Evolutionary conservation across 2,329 filamentous ascomycete genomes (phyloP), one percentile per base, ranked within the genome.

Genomic region (Ophiostoma tasmaniense): DNA sequence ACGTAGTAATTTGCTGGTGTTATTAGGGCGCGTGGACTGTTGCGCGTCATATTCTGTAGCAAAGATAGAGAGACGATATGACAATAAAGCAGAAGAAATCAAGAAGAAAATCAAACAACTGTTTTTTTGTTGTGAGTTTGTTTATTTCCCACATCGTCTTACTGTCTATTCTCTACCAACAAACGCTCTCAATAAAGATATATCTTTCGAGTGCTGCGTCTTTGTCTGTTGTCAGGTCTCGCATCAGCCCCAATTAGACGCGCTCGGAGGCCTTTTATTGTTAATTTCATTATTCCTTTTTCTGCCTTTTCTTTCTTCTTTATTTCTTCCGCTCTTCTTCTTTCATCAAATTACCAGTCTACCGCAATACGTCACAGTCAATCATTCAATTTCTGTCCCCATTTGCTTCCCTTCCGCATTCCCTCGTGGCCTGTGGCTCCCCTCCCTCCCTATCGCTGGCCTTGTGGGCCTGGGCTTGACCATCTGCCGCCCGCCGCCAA

Each of bases 341-440:
- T 39, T 11, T 50, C 42, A 59, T 59, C 52, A 33, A 33, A 33
- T 28, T 59, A 11, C 8, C 37, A 33, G 8, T 8, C 33, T 33
- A 33, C 33, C 8, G 33, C n/a, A 33, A 8, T 33, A 33, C 33
- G 33, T 33, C n/a, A n/a, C n/a, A n/a, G n/a, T n/a, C 33, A 33
- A 39, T 39, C 5, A 2, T 39, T 39, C 11, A 14, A 10, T 39
- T 33, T 61, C 28, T 33, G 55, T 13, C 55, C 55, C 55, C 55
- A 33, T 61, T 33, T 33, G 13, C n/a, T 30, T 10, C 25, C 28
- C 52, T n/a, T 45, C 20, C 17, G 42, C 52, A 20, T 61, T 20
- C 55, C 55, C 55, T 61, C 55, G 55, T 61, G 55, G 55, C 55
- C 28, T 61, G 55, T 61, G 55, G 55, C 55, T 55, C 55, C 55